These are phyloP conservation scores for Yueomyces sp. DNA, from an alignment of 805 yeast genomes.

Conservation along the genomic window DNA sequence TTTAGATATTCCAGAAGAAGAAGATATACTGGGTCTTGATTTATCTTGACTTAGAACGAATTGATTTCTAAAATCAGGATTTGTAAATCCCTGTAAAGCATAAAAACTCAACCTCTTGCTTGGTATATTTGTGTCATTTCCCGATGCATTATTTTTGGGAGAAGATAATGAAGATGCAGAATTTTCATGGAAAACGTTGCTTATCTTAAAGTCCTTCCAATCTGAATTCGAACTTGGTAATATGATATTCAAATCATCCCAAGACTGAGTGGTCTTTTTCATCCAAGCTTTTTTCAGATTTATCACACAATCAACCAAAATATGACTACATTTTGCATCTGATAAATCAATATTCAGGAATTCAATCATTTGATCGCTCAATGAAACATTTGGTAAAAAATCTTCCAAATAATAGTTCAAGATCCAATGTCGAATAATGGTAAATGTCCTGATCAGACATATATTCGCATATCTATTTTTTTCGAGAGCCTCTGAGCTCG, in stretches of 20 bases:
- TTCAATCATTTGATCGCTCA: slow-evolving; percentile 32
- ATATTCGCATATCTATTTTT: no score
- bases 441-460: slow-evolving; percentile 61
- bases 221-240: slow-evolving; percentile 10
- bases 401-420: slow-evolving; percentile 80
- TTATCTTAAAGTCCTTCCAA: slow-evolving; percentile 15
- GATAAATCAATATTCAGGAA: slow-evolving; percentile 25
- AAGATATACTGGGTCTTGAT: not conserved
- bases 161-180: not conserved
- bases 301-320: slow-evolving; percentile 27
- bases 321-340: slow-evolving; percentile 12
- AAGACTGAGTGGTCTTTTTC: slow-evolving; percentile 10
- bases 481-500: slow-evolving; percentile 12
- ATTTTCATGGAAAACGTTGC: slow-evolving; percentile 12
- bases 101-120: slow-evolving; percentile 13
- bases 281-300: slow-evolving; percentile 42
- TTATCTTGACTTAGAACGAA: slow-evolving; percentile 9
- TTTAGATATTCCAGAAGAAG: no score
- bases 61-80: slow-evolving; percentile 21
- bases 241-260: slow-evolving; percentile 16
- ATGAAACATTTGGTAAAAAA: slow-evolving; percentile 40
- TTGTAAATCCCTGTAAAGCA: slow-evolving; percentile 18
- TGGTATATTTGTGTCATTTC: no score
- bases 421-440: slow-evolving; percentile 79
- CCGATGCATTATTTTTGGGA: slow-evolving; percentile 8